A percentile compares a stretch with the other conserved stretches of the same genome.
phyloP scores from a whole-genome alignment of 2,329 filamentous ascomycete species.

The Monilinia aucupariae region DNA sequence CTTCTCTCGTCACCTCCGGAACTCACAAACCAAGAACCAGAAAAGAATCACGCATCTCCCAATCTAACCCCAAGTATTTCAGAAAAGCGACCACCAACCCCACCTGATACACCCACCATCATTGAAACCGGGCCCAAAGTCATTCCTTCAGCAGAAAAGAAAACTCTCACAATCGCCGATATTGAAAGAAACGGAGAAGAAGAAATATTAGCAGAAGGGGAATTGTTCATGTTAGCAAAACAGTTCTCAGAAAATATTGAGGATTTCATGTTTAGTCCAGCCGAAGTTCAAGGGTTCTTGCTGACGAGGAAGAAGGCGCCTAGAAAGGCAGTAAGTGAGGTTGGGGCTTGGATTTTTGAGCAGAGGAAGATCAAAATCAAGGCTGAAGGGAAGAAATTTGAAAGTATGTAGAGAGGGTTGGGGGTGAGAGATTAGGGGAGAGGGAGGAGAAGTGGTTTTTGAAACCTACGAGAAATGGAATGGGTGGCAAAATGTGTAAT shows the following conservation, averaged over 20 bases:
- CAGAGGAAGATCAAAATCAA: slow-evolving; percentile 34
- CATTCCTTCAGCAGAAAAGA: neutral
- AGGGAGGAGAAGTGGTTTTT: no score
- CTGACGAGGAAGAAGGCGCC: slow-evolving; percentile 58
- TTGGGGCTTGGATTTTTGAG: slow-evolving; percentile 48
- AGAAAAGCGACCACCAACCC: slow-evolving; percentile 17
- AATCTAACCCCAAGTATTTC: neutral
- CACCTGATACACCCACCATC: slow-evolving; percentile 22
- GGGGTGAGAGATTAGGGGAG: no score
- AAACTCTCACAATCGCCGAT: neutral
- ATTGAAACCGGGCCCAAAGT: neutral
- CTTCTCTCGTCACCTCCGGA: neutral
- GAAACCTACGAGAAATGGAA: neutral
- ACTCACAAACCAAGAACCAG: neutral
- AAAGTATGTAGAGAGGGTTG: no score
- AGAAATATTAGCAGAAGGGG: slow-evolving; percentile 21
- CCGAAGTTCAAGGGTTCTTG: slow-evolving; percentile 61
- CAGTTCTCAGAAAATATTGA: slow-evolving; percentile 51
- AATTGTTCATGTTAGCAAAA: slow-evolving; percentile 35
- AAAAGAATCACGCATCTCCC: neutral
- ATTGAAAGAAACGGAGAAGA: neutral
- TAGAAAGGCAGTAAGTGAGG: slow-evolving; percentile 48
- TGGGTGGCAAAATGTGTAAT: neutral
- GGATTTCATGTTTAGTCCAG: slow-evolving; percentile 49
- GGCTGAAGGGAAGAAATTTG: neutral